Base-by-base conservation (phyloP, 2,329 filamentous ascomycete genomes). In the Aspergillus arachidicola region DNA sequence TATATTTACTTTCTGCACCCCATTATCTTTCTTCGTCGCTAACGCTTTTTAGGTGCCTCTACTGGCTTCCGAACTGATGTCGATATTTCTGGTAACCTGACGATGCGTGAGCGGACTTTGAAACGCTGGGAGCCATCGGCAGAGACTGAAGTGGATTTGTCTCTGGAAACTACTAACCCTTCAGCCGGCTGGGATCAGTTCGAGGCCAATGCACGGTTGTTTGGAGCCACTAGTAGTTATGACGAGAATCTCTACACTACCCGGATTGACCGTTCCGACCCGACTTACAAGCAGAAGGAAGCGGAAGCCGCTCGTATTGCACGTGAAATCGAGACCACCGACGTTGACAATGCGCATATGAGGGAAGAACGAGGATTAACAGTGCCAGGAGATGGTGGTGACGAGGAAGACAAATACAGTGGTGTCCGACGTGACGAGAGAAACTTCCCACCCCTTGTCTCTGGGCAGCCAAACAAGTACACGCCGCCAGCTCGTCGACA, bases 321-420 rank as follows among this genome's bases (percentile, higher is more conserved):
- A 26, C 88, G 91, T 64, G 94, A 98, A 77, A 99, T 99, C 70
- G 93, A 97, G 78, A 84, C 86, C 53, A 91, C 89, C 66, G 83
- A 84, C 21, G 84, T 92, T 9, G 85, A 86, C 41, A 97, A 95
- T 60, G 82, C 90, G 5, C 95, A 99, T 74, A 87, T 97, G 62
- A 91, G 92, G 4, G 95, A 98, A 79, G 95, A 99, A 81, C 89
- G 94, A 73, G 86, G 93, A 58, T 82, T 87, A n/a, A 85, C 85
- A n/a, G 85, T 85, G 14, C 82, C 84, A 11, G 85, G 87, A 45
- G 86, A 90, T 58, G 88, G 89, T 58, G 88, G 86, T 62, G 89
- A 97, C 68, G 95, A 99, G 79, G 95, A 99, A 80, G 94, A 96
- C 75, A 97, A 95, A 75, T 98, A 98, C 80, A 97, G 94, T 74